Evolutionary conservation across 768 basidiomycete species (phyloP), one percentile per base, ranked within the genome.

Genomic region (Boletus vermiculosoides): DNA sequence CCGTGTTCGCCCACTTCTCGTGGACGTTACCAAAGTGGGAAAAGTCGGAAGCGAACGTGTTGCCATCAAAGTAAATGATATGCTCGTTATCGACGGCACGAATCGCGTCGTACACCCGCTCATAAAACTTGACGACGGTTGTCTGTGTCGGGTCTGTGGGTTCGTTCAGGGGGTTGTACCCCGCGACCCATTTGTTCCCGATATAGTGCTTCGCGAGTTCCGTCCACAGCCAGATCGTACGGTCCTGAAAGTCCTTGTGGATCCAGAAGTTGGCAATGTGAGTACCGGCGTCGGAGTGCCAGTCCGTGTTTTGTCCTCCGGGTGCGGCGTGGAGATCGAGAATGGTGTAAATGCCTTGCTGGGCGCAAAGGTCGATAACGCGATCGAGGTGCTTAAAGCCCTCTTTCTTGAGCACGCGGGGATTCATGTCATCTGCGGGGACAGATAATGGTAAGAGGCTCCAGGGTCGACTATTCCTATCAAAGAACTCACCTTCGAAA

Each of bases 151-250:
- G 74, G 66, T 92, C 91, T 4, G 90, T 83, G 37, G 72, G 86
- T 73, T 94, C 91, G 79, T 93, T 94, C 46, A 94, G 76, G 4
- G 86, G 88, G 71, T 93, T 93, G 74, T 90, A 94, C 18, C 91
- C 89, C 2, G 90, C 91, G 56, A 93, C 84, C 90, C 90, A 92
- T 58, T 82, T 78, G 71, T 93, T 89, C 55, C 76, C 79, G 60
- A 79, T 85, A 78, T 92, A 92, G 69, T 89, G 88, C 64, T 76
- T 77, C 1, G 91, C 88, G 34, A 92, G 77, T 64, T 89, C 76
- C 37, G 78, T 79, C 91, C 92, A 93, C 40, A 94, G 80, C 84
- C 86, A 86, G 51, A 91, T 70, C 11, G 80, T 72, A 2, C 90
- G 83, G 71, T 93, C 88, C 68, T 92, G 90, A 78, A 90, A 88